Base-by-base conservation (phyloP, 2,329 filamentous ascomycete species). In the Myriosclerotinia duriaeana region DNA sequence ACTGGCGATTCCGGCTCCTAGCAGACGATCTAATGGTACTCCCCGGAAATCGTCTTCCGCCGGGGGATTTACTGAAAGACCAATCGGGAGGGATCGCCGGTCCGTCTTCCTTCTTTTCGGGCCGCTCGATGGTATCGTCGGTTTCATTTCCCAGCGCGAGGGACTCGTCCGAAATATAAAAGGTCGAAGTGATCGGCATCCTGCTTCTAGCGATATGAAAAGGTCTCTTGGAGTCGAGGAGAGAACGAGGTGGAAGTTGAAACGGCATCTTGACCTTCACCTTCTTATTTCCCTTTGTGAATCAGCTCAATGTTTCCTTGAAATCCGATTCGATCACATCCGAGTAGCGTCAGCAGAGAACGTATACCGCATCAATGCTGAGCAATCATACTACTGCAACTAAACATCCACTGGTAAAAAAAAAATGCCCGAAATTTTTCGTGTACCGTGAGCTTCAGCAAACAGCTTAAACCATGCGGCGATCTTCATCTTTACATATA, bases 81-180 rank as follows among this genome's bases (percentile, higher is more conserved):
- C 58, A 61, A 14, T 50, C 58, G 40, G 46, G 17, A 20, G 58
- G 58, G 26, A 61, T 50, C 2, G 58, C 34, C 17, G 44, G 34
- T 48, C 26, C 58, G 1, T 61, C 22, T 20, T 50, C 44, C n/a
- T 8, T 61, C 14, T 17, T 40, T 26, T 50, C 20, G 20, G 14
- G 14, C n/a, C 9, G 20, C 26, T 61, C 50, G 9, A 63, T 8
- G 4, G 38, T 63, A 63, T 53, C 60, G 30, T 56, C 26, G 3
- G 38, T 53, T 40, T 61, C 58, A 17, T 61, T 26, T 20, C 58
- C 44, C 5, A 50, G 14, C 22, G 26, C 55, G 8, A 61, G 26
- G 5, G 64, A 61, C 34, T 66, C 64, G 12, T 46, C 55, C 5
- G 64, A 66, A 52, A 61, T 66, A 14, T 53, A 66, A 36, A 66